Conservation (phyloP, 345 rosid species). For the Eucalyptus coolabah region DNA sequence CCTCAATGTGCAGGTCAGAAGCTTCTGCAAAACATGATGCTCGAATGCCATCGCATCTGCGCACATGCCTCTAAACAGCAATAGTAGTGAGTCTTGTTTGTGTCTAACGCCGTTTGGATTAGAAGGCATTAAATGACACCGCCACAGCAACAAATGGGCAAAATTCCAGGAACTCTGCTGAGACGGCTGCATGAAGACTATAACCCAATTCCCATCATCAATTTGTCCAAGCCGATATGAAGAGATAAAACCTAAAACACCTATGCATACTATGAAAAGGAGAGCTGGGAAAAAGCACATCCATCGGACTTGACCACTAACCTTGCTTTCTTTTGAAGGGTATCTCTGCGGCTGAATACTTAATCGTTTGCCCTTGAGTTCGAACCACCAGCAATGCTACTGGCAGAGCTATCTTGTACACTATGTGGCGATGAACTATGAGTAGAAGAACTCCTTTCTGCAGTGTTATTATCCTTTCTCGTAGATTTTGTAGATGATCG, state of each 20-base stretch:
- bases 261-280: neutral
- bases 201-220: neutral
- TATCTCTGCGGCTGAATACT: neutral
- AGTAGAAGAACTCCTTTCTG: conserved; percentile 50
- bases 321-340: neutral
- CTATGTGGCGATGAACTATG: conserved; percentile 65
- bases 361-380: conserved; percentile 8
- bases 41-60: neutral
- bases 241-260: neutral
- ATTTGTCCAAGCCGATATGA: neutral
- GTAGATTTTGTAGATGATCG: conserved; percentile 29
- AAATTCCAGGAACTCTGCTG: neutral
- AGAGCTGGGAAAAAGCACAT: neutral
- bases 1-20: neutral
- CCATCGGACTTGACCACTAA: neutral
- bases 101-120: neutral
- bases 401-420: conserved; percentile 63
- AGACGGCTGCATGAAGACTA: neutral
- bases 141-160: neutral
- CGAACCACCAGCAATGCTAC: conserved; percentile 46
- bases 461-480: conserved; percentile 23
- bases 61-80: neutral
- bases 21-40: neutral
- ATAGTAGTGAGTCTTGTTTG: neutral
- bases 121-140: neutral